phyloP scores from a whole-genome alignment of 75 land plant species.

The Selaginella moellendorffii region DNA sequence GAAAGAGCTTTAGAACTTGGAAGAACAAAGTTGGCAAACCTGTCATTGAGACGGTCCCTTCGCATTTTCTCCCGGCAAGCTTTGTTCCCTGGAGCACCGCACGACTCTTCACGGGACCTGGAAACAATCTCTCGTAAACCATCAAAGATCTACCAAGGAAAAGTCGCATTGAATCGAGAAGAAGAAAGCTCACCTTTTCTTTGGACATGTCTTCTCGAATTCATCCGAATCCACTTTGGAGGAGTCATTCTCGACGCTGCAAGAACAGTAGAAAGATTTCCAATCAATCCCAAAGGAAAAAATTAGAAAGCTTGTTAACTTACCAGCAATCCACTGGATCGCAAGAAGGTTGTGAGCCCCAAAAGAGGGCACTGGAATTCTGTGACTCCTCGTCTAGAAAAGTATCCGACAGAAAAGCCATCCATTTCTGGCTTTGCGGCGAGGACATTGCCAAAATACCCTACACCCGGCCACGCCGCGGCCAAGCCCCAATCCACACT shows the following conservation, averaged over 20 bases:
- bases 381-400: conserved; percentile 21
- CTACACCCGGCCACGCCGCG: too few species aligned
- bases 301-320: too few species aligned
- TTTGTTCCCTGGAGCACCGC: conserved; percentile 32
- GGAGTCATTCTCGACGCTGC: background rate
- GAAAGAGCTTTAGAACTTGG: background rate
- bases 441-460: conserved; percentile 23
- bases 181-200: background rate
- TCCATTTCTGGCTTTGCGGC: conserved; percentile 25
- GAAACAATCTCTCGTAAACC: background rate
- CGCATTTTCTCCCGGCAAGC: conserved; percentile 66
- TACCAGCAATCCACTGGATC: conserved; percentile 28
- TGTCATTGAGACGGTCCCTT: conserved; percentile 58
- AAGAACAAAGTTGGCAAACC: conserved; percentile 13
- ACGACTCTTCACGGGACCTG: conserved; percentile 34
- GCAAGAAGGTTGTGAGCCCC: conserved; percentile 11
- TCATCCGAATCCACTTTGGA: background rate
- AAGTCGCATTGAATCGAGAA: background rate
- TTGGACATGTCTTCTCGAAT: background rate
- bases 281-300: background rate
- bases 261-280: background rate
- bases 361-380: conserved; percentile 17
- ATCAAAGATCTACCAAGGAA: background rate
- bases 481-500: background rate
- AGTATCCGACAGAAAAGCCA: conserved; percentile 29